These are phyloP conservation scores for Moesziomyces sp. DNA, from an alignment of 1,284 basidiomycete genomes.

Conservation along the genomic window DNA sequence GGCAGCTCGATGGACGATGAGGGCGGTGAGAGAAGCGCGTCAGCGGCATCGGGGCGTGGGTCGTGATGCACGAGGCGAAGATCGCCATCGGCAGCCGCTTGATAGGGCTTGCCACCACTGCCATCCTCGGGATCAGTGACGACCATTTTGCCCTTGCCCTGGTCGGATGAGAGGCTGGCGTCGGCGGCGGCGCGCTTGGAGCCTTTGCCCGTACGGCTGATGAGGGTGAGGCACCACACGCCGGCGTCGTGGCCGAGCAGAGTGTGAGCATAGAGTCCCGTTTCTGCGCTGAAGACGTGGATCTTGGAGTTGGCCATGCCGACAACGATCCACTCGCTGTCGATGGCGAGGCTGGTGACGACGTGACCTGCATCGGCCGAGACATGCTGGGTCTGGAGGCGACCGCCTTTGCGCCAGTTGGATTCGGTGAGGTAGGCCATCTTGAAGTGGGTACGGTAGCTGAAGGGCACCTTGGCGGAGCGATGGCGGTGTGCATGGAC, in stretches of 20 bases:
- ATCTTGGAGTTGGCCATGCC: constrained; percentile 89
- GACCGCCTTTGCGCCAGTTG: constrained; percentile 86
- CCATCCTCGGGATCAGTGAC: constrained; percentile 49
- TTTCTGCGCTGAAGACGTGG: constrained; percentile 84
- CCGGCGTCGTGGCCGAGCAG: constrained; percentile 87
- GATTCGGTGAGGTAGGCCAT: constrained; percentile 79
- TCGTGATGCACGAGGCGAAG: constrained; percentile 54
- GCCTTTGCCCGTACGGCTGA: constrained; percentile 56
- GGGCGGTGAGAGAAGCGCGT: constrained; percentile 33
- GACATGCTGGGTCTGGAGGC: constrained; percentile 79
- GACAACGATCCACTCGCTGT: constrained; percentile 85
- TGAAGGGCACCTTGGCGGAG: constrained; percentile 68
- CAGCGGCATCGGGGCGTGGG: constrained; percentile 46
- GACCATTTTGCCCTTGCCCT: constrained; percentile 48
- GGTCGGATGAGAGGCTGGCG: constrained; percentile 7
- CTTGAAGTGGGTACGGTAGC: constrained; percentile 80
- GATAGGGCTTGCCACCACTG: constrained; percentile 44
- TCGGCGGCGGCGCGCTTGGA: constrained; percentile 5
- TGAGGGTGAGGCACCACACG: constrained; percentile 90
- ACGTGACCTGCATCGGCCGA: constrained; percentile 75
- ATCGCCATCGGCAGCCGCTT: constrained; percentile 49
- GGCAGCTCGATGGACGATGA: constrained; percentile 16
- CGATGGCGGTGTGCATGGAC: constrained; percentile 26
- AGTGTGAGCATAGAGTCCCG: constrained; percentile 81
- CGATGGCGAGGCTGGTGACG: constrained; percentile 87